Evolutionary conservation across 2,329 filamentous ascomycete genomes (phyloP), one percentile per base, ranked within the genome.

Genomic region (Microdochium trichocladiopsis): DNA sequence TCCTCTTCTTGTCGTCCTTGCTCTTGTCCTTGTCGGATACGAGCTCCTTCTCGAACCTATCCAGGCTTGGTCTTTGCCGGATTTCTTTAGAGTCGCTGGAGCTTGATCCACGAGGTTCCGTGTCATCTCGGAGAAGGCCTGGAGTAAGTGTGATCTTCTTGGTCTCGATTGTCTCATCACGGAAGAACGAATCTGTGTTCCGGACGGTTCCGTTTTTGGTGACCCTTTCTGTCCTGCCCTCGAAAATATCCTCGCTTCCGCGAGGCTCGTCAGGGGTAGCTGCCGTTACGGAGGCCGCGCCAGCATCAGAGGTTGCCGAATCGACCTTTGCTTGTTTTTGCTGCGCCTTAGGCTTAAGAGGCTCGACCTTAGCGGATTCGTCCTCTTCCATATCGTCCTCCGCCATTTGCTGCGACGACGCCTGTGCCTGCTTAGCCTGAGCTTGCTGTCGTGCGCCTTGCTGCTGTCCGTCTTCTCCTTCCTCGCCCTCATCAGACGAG

Each of bases 71-170:
- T 67, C 69, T 79, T 67, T 69, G 75, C 66, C 72, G 79, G 54
- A 63, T 65, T 62, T 68, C 78, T 63, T 76, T 70, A 2, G 69
- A 71, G 23, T 73, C 70, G 55, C 66, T 33, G 37, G 23, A 25
- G 47, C 21, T 69, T 4, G 72, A 74, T 25, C 60, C 63, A 54
- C 77, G 67, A 14, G 70, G 59, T 41, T 75, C 70, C 57, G 75
- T 78, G 60, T 96, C 92, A 59, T 97, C 93, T 43, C 93, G 85
- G 41, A 97, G 74, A 51, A 99, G 72, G 60, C 95, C 95, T 1
- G 94, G 94, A 3, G 94, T 99, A 47, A 99, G 80, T 0, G 92
- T 95, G 59, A 99, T 97, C 73, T 97, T 97, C 69, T 95, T 91
- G 2, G 94, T 96, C 69, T 97, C 94, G 36, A 90, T 87, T 28